Conservation (phyloP, 192 early-diverging fungal genomes). For the Gigaspora rosea region DNA sequence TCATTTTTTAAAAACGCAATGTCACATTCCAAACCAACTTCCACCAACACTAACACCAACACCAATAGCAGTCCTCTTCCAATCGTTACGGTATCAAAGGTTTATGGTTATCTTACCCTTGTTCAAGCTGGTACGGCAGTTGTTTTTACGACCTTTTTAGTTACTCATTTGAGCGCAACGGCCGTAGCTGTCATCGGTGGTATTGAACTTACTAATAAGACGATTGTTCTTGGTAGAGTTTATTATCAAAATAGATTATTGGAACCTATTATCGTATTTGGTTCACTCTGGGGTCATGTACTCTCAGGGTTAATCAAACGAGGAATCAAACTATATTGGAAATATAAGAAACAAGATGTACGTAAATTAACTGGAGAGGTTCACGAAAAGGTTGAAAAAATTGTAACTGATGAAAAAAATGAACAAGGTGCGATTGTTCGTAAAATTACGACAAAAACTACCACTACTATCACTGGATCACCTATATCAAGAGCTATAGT, state of each 20-base stretch:
- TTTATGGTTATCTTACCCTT: constrained; percentile 16
- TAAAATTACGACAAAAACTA: constrained; percentile 37
- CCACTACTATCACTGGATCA: constrained; percentile 30
- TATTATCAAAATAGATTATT: constrained; percentile 46
- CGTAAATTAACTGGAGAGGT: constrained; percentile 19
- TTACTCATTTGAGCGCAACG: constrained; percentile 40
- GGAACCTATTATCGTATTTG: constrained; percentile 45
- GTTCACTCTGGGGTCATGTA: constrained; percentile 40
- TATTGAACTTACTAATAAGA: constrained; percentile 43
- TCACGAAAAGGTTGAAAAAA: constrained; percentile 28
- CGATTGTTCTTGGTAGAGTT: constrained; percentile 45
- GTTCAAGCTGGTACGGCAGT: constrained; percentile 37
- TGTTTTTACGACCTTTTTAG: constrained; percentile 38
- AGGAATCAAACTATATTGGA: constrained; percentile 39
- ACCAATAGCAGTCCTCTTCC: background rate
- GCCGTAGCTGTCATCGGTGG: constrained; percentile 40
- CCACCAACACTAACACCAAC: background rate
- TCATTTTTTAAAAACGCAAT: too few relatives aligned
- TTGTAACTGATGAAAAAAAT: constrained; percentile 13
- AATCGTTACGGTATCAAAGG: background rate
- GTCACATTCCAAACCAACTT: too few relatives aligned
- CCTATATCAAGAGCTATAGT: constrained; percentile 9
- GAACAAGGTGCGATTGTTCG: constrained; percentile 16
- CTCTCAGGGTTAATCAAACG: constrained; percentile 33
- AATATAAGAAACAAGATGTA: constrained; percentile 27